A percentile compares a stretch with the other conserved stretches of the same genome.
Conservation (phyloP, 192 early-diverging fungal genomes). For the Umbelopsis ramanniana region DNA sequence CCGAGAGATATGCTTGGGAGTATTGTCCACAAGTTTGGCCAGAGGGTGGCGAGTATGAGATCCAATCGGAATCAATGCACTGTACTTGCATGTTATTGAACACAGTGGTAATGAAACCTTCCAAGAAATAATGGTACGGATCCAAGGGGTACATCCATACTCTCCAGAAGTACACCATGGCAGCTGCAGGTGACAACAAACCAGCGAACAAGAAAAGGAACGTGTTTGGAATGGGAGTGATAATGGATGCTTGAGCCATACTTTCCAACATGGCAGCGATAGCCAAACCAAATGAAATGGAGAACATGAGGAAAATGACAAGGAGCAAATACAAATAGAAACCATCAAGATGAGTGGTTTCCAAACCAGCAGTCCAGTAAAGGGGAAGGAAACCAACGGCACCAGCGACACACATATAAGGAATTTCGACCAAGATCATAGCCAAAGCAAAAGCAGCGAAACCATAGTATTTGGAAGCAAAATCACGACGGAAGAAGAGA, state of each 20-base stretch:
- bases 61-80: slow-evolving; percentile 58
- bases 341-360: slow-evolving; percentile 44
- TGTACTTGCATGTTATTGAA: slow-evolving; percentile 52
- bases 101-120: slow-evolving; percentile 63
- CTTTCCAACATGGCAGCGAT: slow-evolving; percentile 70
- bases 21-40: slow-evolving; percentile 67
- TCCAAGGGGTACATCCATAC: slow-evolving; percentile 67
- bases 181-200: slow-evolving; percentile 62
- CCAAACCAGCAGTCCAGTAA: slow-evolving; percentile 79
- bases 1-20: slow-evolving; percentile 41
- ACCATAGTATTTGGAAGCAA: slow-evolving; percentile 68
- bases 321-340: slow-evolving; percentile 72
- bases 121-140: slow-evolving; percentile 69
- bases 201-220: slow-evolving; percentile 74
- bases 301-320: slow-evolving; percentile 64
- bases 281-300: slow-evolving; percentile 70
- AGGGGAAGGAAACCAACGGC: slow-evolving; percentile 73
- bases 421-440: slow-evolving; percentile 69
- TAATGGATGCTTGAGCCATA: slow-evolving; percentile 58
- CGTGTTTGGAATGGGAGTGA: slow-evolving; percentile 71
- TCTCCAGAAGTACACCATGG: slow-evolving; percentile 69
- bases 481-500: slow-evolving; percentile 68
- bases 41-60: slow-evolving; percentile 52
- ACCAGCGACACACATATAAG: slow-evolving; percentile 64
- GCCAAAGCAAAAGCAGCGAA: slow-evolving; percentile 68